Conservation (phyloP, 768 basidiomycete species). For the Suillus subaureus region DNA sequence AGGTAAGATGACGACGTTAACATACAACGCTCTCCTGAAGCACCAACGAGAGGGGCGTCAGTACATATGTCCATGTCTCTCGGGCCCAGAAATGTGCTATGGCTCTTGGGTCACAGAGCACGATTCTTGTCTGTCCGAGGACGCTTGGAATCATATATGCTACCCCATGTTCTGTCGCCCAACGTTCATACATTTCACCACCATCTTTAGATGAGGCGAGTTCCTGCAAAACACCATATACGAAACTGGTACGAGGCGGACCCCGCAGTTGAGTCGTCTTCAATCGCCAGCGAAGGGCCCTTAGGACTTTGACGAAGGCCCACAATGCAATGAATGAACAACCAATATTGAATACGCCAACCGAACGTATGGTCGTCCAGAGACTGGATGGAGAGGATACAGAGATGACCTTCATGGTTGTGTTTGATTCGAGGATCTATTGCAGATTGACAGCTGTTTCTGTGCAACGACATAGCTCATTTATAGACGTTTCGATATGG, state of each 20-base stretch:
- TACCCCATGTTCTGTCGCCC: slow-evolving; percentile 24
- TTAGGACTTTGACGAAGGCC: slow-evolving; percentile 11
- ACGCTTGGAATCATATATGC: slow-evolving; percentile 20
- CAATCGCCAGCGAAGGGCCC: slow-evolving; percentile 2
- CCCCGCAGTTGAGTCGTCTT: slow-evolving; percentile 21
- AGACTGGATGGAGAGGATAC: not conserved
- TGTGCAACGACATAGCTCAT: not conserved
- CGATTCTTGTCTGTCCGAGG: slow-evolving; percentile 14
- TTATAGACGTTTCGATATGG: no score
- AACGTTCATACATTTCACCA: slow-evolving; percentile 20
- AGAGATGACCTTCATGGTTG: not conserved
- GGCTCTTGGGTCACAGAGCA: slow-evolving; percentile 48
- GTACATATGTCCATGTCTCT: slow-evolving; percentile 53
- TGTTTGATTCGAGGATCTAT: not conserved
- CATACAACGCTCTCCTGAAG: slow-evolving; percentile 30
- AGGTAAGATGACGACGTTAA: not conserved
- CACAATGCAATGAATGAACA: not conserved
- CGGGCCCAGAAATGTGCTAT: slow-evolving; percentile 49
- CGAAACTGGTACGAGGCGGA: slow-evolving; percentile 20
- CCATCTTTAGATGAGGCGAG: slow-evolving; percentile 3
- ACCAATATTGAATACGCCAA: not conserved
- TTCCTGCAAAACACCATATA: slow-evolving; percentile 20
- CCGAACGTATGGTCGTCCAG: not conserved
- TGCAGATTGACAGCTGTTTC: not conserved
- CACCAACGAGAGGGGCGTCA: slow-evolving; percentile 34